Conservation (phyloP, 805 yeast genomes). For the Novakomyces olei region DNA sequence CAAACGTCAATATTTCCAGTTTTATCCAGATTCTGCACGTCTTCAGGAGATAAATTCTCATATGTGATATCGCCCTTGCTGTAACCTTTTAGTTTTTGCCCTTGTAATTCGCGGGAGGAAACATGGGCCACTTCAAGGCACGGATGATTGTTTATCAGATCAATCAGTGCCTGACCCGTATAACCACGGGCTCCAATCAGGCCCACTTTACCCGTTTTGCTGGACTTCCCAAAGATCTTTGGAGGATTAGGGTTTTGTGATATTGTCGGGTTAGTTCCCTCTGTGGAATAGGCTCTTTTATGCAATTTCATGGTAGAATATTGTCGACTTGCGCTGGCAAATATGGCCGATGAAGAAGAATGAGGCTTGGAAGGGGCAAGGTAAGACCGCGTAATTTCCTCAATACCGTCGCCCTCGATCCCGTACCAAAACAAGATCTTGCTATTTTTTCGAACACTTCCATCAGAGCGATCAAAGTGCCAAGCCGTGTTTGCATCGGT, state of each 20-base stretch:
- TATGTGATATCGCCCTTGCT: conserved; percentile 58
- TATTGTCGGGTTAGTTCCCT: conserved; percentile 7
- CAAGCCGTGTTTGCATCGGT: conserved; percentile 77
- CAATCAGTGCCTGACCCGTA: conserved; percentile 84
- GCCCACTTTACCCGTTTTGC: conserved; percentile 50
- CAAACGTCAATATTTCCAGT: conserved; percentile 71
- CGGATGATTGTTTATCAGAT: conserved; percentile 71
- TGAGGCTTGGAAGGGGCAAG: too few species aligned
- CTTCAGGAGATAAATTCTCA: conserved; percentile 72
- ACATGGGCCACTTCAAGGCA: conserved; percentile 74
- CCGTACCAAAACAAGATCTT: conserved; percentile 92
- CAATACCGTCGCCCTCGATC: conserved; percentile 35
- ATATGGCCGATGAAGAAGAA: too few species aligned
- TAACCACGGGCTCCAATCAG: conserved; percentile 96
- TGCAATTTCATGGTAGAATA: too few species aligned
- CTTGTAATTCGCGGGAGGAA: conserved; percentile 83
- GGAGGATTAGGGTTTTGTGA: too few species aligned
- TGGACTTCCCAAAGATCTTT: too few species aligned
- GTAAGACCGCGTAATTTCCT: conserved; percentile 30
- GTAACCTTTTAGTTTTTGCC: conserved; percentile 72
- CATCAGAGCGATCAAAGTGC: conserved; percentile 84
- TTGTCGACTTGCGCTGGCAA: too few species aligned
- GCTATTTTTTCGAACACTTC: conserved; percentile 78
- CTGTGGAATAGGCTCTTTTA: too few species aligned
- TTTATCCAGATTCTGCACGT: conserved; percentile 55